phyloP scores from a whole-genome alignment of 805 yeast genomes.

The Lachancea kluyveri region DNA sequence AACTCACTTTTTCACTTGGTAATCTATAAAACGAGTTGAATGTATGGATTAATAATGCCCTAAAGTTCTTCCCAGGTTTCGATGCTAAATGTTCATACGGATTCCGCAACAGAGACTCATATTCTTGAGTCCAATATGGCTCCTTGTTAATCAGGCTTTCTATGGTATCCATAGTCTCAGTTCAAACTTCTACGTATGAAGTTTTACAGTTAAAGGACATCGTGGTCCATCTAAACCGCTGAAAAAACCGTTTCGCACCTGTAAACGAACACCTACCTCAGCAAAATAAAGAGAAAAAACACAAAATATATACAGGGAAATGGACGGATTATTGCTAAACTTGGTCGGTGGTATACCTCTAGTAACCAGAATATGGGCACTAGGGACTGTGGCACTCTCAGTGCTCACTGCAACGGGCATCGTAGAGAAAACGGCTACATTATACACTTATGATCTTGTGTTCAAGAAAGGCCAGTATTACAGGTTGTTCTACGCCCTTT shows the following conservation, averaged over 20 bases:
- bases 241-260: too few species aligned
- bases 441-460: constrained; percentile 34
- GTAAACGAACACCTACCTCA: too few species aligned
- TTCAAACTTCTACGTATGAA: not conserved
- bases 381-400: constrained; percentile 33
- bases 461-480: constrained; percentile 34
- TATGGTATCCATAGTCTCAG: constrained; percentile 1
- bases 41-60: constrained; percentile 42
- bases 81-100: constrained; percentile 48
- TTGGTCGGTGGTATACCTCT: constrained; percentile 32
- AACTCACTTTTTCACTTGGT: constrained; percentile 32
- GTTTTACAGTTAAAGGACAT: not conserved
- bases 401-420: constrained; percentile 31
- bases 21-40: constrained; percentile 49
- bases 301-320: constrained; percentile 4
- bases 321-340: constrained; percentile 27
- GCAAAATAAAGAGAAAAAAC: too few species aligned
- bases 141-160: constrained; percentile 1
- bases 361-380: constrained; percentile 35
- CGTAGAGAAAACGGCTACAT: constrained; percentile 27
- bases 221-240: too few species aligned
- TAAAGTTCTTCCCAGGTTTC: constrained; percentile 52
- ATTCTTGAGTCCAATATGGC: constrained; percentile 5
- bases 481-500: constrained; percentile 33
- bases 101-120: constrained; percentile 7